Conservation (phyloP, 495 filamentous ascomycete species). For the Entonaema liquescens region DNA sequence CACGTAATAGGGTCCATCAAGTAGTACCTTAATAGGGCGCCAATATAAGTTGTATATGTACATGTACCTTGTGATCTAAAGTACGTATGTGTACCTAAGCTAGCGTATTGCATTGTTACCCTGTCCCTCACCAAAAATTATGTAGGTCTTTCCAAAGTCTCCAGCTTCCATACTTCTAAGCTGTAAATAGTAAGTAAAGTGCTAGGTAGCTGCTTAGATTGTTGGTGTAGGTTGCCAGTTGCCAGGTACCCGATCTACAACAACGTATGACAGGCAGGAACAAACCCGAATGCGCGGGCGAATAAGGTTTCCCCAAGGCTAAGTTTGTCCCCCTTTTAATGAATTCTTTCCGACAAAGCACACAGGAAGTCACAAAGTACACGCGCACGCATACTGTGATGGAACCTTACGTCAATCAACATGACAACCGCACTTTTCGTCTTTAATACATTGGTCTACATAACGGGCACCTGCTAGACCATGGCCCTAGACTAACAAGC, state of each 20-base stretch:
- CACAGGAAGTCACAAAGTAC: slow-evolving; percentile 9
- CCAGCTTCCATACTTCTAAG: slow-evolving; percentile 24
- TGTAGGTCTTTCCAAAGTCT: slow-evolving; percentile 14
- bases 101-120: slow-evolving; percentile 31
- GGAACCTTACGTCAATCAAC: slow-evolving; percentile 45
- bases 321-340: slow-evolving; percentile 33
- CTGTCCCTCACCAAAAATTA: slow-evolving; percentile 21
- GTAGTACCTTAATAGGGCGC: slow-evolving; percentile 39
- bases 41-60: slow-evolving; percentile 24
- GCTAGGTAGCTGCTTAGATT: slow-evolving; percentile 21
- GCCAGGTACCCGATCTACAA: slow-evolving; percentile 42
- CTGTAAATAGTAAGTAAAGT: slow-evolving; percentile 31
- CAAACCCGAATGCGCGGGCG: slow-evolving; percentile 30
- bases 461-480: background rate
- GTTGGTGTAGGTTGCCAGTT: slow-evolving; percentile 6
- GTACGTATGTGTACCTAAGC: slow-evolving; percentile 11
- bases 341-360: slow-evolving; percentile 33
- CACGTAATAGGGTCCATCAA: slow-evolving; percentile 42
- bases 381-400: slow-evolving; percentile 19
- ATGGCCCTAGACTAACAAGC: slow-evolving; percentile 1
- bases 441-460: slow-evolving; percentile 19
- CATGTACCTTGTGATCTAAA: slow-evolving; percentile 2
- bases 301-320: slow-evolving; percentile 41
- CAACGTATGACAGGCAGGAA: slow-evolving; percentile 41
- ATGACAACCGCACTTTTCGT: slow-evolving; percentile 35